Base-by-base conservation (phyloP, 495 filamentous ascomycete genomes). In the Trichoderma virens region DNA sequence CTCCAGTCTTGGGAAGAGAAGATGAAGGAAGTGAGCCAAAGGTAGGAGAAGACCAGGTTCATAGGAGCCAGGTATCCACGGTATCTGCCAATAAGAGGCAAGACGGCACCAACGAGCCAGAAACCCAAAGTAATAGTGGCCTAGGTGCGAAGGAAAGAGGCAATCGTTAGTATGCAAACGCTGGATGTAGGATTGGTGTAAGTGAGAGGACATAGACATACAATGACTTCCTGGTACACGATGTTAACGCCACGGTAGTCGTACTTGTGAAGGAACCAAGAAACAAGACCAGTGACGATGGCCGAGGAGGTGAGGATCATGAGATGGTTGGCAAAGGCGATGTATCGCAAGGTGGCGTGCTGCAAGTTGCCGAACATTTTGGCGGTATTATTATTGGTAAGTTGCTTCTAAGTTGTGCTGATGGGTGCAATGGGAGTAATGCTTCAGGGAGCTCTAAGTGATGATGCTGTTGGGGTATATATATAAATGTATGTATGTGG, bases 31-130 rank as follows among this genome's bases (percentile, higher is more conserved):
- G 59, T 61, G 31, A 61, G 59, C 59, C 59, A 61, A 11, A 61
- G 59, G 59, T 61, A 61, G 30, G 59, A 61, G 59, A 61, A 61
- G 59, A 61, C n/a, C 13, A 61, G n/a, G 59, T 61, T 61, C 6
- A 61, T 30, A 39, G 35, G 35, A 27, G 35, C 31, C 59, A 61
- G 31, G 30, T 38, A 27, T 9, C 59, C 59, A 13, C 59, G 59
- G 59, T 61, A 61, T 35, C 59, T 34, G 31, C 31, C 35, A 39
- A 61, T 16, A 13, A 39, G 16, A 13, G 59, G 59, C 18, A 61
- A 25, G 31, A 61, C 35, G 11, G 35, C 13, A 25, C 31, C 59
- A 30, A 61, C 20, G 59, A 61, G 59, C 59, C 59, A 61, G 16
- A 61, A 35, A 13, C 31, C 59, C 31, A 61, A 16, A 39, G 59